Conservation (phyloP, 2,329 filamentous ascomycete genomes). For the Coniochaeta sp. region DNA sequence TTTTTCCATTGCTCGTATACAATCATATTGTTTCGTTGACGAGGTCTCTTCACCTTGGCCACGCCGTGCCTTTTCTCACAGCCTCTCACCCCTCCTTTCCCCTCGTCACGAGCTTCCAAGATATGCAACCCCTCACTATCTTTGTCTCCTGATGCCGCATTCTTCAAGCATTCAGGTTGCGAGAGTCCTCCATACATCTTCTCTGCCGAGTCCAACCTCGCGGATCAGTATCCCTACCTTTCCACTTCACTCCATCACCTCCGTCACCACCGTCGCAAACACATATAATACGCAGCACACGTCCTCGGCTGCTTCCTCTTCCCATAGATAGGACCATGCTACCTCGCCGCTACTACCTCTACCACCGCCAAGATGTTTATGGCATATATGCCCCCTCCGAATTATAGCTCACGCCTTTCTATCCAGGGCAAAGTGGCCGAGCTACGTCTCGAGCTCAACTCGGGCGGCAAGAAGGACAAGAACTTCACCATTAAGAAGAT, state of each 20-base stretch:
- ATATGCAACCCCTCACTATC: not conserved
- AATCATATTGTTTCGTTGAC: not conserved
- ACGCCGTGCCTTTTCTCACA: not conserved
- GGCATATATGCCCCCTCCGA: conserved; percentile 40
- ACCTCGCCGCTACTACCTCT: conserved; percentile 2
- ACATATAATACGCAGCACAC: not conserved
- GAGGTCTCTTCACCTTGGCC: not conserved
- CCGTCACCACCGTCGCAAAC: not conserved
- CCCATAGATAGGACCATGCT: conserved; percentile 4
- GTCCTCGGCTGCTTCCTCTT: not conserved
- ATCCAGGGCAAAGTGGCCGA: conserved; percentile 97
- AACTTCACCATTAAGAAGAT: conserved; percentile 94
- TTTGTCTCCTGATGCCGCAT: not conserved
- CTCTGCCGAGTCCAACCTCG: not conserved
- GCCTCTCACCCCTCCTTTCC: not conserved
- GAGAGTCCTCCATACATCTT: not conserved
- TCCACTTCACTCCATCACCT: not conserved
- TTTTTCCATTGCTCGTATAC: not conserved
- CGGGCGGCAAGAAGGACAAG: conserved; percentile 96
- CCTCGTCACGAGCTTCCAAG: conserved; percentile 1
- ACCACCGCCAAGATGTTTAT: conserved; percentile 39
- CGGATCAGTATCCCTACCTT: not conserved
- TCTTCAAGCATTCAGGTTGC: not conserved
- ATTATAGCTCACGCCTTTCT: conserved; percentile 39
- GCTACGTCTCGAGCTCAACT: conserved; percentile 87